Evolutionary conservation across 169 alveolate species (phyloP), one percentile per base, ranked within the genome.

Genomic region (Perkinsus chesapeaki): DNA sequence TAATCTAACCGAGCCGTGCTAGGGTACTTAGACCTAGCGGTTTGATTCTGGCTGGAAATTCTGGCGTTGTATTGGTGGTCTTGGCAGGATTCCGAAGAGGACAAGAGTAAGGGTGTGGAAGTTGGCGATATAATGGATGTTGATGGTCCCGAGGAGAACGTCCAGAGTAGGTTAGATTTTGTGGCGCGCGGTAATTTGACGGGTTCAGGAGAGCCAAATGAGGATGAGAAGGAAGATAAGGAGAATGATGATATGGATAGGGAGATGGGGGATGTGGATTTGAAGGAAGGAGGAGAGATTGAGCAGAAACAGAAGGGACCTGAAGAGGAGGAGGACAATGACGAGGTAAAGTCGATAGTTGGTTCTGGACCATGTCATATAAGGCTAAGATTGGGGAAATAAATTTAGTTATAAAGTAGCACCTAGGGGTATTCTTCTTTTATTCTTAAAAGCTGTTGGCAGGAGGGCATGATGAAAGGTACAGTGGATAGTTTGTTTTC

Each of bases 91-190:
- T 97, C 98, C 47, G 93, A 95, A 93, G 94, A 97, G 93, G 94
- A 97, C 93, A 96, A 96, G n/a, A 94, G 97, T 37, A 96, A 97
- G 92, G 96, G 97, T 93, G 97, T 97, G 0, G 97, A 97, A 94
- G 96, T 95, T 91, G 99, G 97, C 3, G 82, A 60, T 60, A 60
- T 60, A 93, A 97, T 97, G 93, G 96, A 97, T 94, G 93, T 96
- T 91, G 96, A 97, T 73, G 98, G 98, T 39, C 82, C 82, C 36
- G 82, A 60, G 82, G 82, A 60, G 82, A 60, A 60, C 82, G 82
- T 60, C 3, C 82, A 60, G 27, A 7, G 82, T 60, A 60, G 82
- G n/a, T n/a, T n/a, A n/a, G n/a, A n/a, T n/a, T n/a, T 9, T 47
- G 9, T 19, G 72, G 72, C 27, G 9, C 72, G 31, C 37, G 82